Percentiles rank a stretch among this genome's conserved stretches.
Evolutionary conservation across 345 rosid species (phyloP).

Genomic region (Ailanthus altissimus): DNA sequence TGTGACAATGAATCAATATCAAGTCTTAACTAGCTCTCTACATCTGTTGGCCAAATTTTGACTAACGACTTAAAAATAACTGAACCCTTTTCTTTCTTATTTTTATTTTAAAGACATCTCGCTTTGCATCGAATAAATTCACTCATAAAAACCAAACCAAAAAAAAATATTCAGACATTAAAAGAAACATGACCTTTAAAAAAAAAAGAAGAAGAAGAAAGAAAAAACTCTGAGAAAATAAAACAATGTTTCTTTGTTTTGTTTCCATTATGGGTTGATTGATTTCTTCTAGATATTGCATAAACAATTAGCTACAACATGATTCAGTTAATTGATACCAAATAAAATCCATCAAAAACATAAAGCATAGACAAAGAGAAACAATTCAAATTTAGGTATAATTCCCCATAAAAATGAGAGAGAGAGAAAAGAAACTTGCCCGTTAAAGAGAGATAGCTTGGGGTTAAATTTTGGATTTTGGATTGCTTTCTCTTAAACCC

Average conservation of each 20-base stretch:
- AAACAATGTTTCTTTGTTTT: not conserved
- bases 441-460: not conserved
- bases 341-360: not conserved
- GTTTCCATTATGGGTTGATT: not conserved
- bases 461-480: not conserved
- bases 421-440: slow-evolving; percentile 5
- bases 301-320: not conserved
- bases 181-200: too few relatives aligned
- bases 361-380: not conserved
- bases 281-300: not conserved
- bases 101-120: too few relatives aligned
- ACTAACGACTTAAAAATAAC: too few relatives aligned
- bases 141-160: too few relatives aligned
- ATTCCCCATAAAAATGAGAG: not conserved
- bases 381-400: not conserved
- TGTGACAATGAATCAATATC: too few relatives aligned
- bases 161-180: too few relatives aligned
- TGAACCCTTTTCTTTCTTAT: too few relatives aligned
- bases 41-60: too few relatives aligned
- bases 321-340: slow-evolving; percentile 1
- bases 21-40: not conserved
- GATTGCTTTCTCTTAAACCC: not conserved
- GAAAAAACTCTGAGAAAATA: not conserved
- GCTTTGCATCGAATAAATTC: too few relatives aligned
- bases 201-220: too few relatives aligned